A percentile compares a stretch with the other conserved stretches of the same genome.
Conservation (phyloP, 805 yeast genomes). For the Zygosaccharomyces pseudorouxii region DNA sequence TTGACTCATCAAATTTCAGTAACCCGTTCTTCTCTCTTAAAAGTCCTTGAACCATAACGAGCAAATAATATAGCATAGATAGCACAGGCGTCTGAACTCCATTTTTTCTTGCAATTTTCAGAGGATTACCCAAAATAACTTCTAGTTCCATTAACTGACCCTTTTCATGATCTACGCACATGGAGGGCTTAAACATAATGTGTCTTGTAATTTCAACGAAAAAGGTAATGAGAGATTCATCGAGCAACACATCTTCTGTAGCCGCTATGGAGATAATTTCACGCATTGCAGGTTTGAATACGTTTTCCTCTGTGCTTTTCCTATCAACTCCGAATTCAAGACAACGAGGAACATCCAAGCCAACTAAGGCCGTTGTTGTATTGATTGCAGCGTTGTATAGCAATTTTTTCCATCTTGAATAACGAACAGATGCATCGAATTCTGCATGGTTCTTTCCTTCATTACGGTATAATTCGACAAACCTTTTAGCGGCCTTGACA, state of each 20-base stretch:
- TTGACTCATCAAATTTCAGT: slow-evolving; percentile 22
- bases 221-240: slow-evolving; percentile 42
- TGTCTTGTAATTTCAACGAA: slow-evolving; percentile 52
- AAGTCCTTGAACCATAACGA: slow-evolving; percentile 56
- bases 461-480: slow-evolving; percentile 42
- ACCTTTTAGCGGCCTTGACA: slow-evolving; percentile 35
- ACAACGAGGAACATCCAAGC: slow-evolving; percentile 52
- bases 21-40: slow-evolving; percentile 54
- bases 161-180: slow-evolving; percentile 60
- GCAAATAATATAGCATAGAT: slow-evolving; percentile 50
- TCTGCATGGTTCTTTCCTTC: slow-evolving; percentile 38
- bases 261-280: slow-evolving; percentile 59
- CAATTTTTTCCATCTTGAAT: slow-evolving; percentile 57
- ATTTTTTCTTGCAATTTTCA: slow-evolving; percentile 43
- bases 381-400: slow-evolving; percentile 63
- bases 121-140: slow-evolving; percentile 63
- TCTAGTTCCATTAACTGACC: slow-evolving; percentile 66
- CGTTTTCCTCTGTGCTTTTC: slow-evolving; percentile 29
- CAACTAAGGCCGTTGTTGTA: slow-evolving; percentile 54
- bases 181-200: slow-evolving; percentile 56
- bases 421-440: slow-evolving; percentile 43
- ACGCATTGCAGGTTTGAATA: slow-evolving; percentile 53
- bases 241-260: slow-evolving; percentile 53
- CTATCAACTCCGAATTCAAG: slow-evolving; percentile 40
- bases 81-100: slow-evolving; percentile 57